phyloP scores from a whole-genome alignment of 768 basidiomycete species.

The Flagelloscypha sp. region DNA sequence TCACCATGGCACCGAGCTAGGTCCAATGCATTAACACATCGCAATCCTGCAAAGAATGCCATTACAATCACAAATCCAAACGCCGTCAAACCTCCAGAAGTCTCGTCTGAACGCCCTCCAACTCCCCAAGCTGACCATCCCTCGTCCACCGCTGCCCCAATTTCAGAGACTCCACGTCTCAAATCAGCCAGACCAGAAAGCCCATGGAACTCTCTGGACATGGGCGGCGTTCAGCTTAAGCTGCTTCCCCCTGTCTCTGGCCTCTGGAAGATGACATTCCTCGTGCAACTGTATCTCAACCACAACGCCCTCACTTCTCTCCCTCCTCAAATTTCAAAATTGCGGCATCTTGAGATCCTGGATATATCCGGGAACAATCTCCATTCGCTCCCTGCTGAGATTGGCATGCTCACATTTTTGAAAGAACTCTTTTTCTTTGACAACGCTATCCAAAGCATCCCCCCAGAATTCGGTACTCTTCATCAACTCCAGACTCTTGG shows the following conservation, averaged over 20 bases:
- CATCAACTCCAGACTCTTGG: conserved; percentile 91
- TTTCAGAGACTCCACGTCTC: conserved; percentile 58
- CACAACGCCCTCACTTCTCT: conserved; percentile 79
- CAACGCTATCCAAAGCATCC: conserved; percentile 82
- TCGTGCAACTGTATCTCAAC: conserved; percentile 91
- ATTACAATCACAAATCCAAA: conserved; percentile 93
- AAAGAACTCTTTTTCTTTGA: conserved; percentile 95
- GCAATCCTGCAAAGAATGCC: conserved; percentile 78
- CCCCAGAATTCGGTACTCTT: conserved; percentile 79
- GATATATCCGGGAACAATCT: conserved; percentile 90
- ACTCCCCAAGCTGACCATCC: conserved; percentile 46
- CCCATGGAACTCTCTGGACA: conserved; percentile 87
- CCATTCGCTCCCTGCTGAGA: conserved; percentile 66
- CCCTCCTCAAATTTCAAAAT: conserved; percentile 74
- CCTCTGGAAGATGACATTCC: conserved; percentile 83
- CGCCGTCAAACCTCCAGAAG: conserved; percentile 41
- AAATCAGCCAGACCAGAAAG: conserved; percentile 59
- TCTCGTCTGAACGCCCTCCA: conserved; percentile 20
- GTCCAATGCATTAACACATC: conserved; percentile 89
- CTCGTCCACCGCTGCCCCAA: conserved; percentile 68
- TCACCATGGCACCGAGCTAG: conserved; percentile 92
- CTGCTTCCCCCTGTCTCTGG: conserved; percentile 72
- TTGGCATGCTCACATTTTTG: conserved; percentile 84
- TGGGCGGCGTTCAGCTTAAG: conserved; percentile 93
- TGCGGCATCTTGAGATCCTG: conserved; percentile 80